Evolutionary conservation across 2,329 filamentous ascomycete species (phyloP).

Genomic region (Teratosphaeriaceae sp.): DNA sequence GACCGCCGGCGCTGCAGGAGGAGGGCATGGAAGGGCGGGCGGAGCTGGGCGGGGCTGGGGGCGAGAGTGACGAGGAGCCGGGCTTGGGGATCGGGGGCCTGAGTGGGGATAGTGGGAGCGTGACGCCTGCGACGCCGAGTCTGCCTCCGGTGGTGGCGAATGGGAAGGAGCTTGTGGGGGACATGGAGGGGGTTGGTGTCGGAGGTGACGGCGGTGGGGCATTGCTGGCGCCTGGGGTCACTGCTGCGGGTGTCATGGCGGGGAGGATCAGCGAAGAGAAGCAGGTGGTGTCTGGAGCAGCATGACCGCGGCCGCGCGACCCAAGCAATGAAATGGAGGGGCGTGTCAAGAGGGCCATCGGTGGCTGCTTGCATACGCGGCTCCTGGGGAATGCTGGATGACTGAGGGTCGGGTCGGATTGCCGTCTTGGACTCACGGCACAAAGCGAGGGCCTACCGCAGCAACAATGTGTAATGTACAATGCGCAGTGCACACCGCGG

Average conservation of each 20-base stretch:
- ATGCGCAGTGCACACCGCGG: neutral
- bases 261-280: slow-evolving; percentile 4
- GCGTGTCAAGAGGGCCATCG: no score
- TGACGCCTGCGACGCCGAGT: neutral
- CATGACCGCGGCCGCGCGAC: neutral
- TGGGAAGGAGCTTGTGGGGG: neutral
- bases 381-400: no score
- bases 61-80: neutral
- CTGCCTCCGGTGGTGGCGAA: neutral
- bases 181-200: slow-evolving; percentile 1
- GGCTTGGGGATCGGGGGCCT: slow-evolving; percentile 4
- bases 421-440: neutral
- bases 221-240: neutral
- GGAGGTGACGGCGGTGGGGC: neutral
- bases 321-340: no score
- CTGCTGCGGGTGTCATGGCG: slow-evolving; percentile 2
- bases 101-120: neutral
- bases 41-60: slow-evolving; percentile 11
- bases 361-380: no score
- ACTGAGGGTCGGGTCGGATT: no score
- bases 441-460: neutral
- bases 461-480: slow-evolving; percentile 2
- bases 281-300: slow-evolving; percentile 5
- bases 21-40: slow-evolving; percentile 23
- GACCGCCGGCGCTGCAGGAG: slow-evolving; percentile 81